Evolutionary conservation across 2,329 filamentous ascomycete species (phyloP).

Genomic region (Pseudopyrenochaeta lycopersici): DNA sequence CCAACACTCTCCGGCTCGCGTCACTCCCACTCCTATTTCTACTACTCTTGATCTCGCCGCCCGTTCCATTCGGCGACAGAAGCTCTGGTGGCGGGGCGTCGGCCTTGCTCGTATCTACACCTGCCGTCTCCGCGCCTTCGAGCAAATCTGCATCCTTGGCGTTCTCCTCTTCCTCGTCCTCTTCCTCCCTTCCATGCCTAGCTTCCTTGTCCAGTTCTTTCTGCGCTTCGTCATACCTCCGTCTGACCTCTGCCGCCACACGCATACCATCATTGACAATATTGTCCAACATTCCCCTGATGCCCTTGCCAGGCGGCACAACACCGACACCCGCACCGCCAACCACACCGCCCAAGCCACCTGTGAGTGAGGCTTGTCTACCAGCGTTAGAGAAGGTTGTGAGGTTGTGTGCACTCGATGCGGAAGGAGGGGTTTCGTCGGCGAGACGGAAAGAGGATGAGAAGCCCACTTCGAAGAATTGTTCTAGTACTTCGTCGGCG

Average conservation of each 20-base stretch:
- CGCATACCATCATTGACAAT: constrained; percentile 98
- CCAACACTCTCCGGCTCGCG: constrained; percentile 46
- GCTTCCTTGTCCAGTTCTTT: constrained; percentile 86
- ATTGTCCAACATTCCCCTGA: constrained; percentile 93
- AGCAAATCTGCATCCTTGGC: constrained; percentile 57
- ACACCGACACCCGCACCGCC: constrained; percentile 60
- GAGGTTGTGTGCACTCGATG: constrained; percentile 71
- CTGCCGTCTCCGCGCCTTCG: constrained; percentile 60
- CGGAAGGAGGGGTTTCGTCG: constrained; percentile 64
- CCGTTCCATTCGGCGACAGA: constrained; percentile 25
- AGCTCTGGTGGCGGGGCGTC: constrained; percentile 22
- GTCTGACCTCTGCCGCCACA: constrained; percentile 88
- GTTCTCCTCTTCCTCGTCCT: constrained; percentile 71
- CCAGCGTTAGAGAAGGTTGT: constrained; percentile 83
- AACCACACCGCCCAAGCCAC: constrained; percentile 54
- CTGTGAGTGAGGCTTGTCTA: constrained; percentile 54
- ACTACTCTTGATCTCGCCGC: constrained; percentile 36
- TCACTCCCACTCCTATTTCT: constrained; percentile 44
- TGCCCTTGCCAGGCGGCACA: constrained; percentile 73
- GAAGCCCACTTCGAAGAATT: constrained; percentile 97
- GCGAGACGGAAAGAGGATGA: constrained; percentile 90
- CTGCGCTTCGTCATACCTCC: constrained; percentile 95
- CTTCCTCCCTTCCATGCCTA: constrained; percentile 61
- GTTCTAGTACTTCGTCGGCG: constrained; percentile 92
- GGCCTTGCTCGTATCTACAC: constrained; percentile 45